Conservation (phyloP, 1,284 basidiomycete genomes). For the Ganoderma sinense region DNA sequence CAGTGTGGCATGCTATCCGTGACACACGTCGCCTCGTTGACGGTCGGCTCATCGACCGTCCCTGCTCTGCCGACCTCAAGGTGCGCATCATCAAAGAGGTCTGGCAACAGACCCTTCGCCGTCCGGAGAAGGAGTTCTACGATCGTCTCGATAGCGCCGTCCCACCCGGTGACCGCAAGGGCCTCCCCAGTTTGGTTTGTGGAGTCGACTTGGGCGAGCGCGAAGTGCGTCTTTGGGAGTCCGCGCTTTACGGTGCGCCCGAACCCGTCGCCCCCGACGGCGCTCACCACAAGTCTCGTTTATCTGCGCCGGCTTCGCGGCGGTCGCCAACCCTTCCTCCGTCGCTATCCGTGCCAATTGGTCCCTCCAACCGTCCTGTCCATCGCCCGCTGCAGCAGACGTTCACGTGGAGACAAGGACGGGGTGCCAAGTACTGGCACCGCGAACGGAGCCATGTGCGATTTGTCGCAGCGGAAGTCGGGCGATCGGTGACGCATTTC, state of each 20-base stretch:
- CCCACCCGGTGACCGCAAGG: neutral
- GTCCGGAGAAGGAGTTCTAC: conserved; percentile 20
- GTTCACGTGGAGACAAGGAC: conserved; percentile 8
- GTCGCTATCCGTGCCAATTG: neutral
- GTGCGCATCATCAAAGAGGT: conserved; percentile 27
- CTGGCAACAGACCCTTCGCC: conserved; percentile 18
- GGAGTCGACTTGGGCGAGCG: conserved; percentile 17
- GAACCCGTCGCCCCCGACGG: neutral
- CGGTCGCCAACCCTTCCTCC: neutral
- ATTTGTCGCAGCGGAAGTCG: conserved; percentile 20
- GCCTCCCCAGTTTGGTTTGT: conserved; percentile 6
- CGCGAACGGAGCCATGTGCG: conserved; percentile 29
- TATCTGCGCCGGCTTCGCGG: neutral
- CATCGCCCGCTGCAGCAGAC: conserved; percentile 18
- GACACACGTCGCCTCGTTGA: neutral
- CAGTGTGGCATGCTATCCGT: conserved; percentile 2
- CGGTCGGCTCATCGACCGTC: neutral
- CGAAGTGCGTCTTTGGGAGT: conserved; percentile 16
- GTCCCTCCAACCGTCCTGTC: neutral
- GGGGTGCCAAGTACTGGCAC: neutral
- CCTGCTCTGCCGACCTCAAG: neutral
- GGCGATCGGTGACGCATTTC: conserved; percentile 20
- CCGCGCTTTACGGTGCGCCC: neutral
- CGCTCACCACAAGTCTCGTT: neutral
- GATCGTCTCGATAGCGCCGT: conserved; percentile 7